These are phyloP conservation scores for Alternaria infectoria DNA, from an alignment of 2,329 filamentous ascomycete genomes.

Conservation along the genomic window DNA sequence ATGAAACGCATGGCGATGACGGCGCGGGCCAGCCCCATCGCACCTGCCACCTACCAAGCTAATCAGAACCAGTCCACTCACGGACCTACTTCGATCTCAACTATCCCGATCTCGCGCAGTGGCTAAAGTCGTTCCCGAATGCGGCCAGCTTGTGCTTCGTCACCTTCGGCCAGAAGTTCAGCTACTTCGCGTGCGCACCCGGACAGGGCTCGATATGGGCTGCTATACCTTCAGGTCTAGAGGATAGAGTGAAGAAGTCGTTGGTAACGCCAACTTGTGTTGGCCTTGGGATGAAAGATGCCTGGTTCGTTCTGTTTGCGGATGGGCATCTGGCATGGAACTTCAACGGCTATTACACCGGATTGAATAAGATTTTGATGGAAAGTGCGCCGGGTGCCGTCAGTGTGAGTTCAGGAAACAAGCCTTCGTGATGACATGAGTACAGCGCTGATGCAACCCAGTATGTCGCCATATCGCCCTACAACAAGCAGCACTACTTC, in stretches of 20 bases:
- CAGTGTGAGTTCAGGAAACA: conserved; percentile 28
- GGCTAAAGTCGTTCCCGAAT: conserved; percentile 37
- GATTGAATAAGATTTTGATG: conserved; percentile 36
- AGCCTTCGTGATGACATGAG: not conserved
- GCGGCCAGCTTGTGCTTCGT: conserved; percentile 38
- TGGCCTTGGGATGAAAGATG: conserved; percentile 35
- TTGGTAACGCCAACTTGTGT: conserved; percentile 40
- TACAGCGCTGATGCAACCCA: conserved; percentile 10
- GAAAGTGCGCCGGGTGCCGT: conserved; percentile 35
- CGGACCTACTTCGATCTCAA: conserved; percentile 39
- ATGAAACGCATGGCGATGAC: conserved; percentile 15
- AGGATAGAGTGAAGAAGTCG: conserved; percentile 42
- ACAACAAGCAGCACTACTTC: conserved; percentile 43
- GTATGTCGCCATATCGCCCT: conserved; percentile 45
- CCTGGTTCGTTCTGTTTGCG: conserved; percentile 45
- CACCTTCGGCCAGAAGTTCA: conserved; percentile 40
- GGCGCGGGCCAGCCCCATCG: conserved; percentile 2
- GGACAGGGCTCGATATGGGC: conserved; percentile 44
- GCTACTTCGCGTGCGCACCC: conserved; percentile 42
- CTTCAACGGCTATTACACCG: conserved; percentile 39
- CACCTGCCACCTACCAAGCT: conserved; percentile 12
- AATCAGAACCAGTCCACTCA: conserved; percentile 36
- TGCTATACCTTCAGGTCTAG: conserved; percentile 39
- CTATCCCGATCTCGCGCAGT: conserved; percentile 39
- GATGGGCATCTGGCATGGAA: conserved; percentile 41